These are phyloP conservation scores for Waltiozyma sp. DNA, from an alignment of 1,139 yeast species.

Conservation along the genomic window DNA sequence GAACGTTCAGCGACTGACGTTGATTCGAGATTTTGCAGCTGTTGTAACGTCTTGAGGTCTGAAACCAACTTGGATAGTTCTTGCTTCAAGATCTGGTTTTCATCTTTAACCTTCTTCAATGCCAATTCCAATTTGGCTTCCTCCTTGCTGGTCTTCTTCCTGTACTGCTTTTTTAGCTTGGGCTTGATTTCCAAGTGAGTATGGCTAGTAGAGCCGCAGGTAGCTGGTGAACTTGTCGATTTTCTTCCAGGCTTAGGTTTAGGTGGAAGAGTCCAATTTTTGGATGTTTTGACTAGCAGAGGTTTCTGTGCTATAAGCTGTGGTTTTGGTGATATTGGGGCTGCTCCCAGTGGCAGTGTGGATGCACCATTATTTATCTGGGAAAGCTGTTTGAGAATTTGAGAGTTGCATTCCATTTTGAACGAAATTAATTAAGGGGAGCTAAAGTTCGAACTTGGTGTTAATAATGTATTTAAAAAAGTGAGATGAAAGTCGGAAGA, in stretches of 20 bases:
- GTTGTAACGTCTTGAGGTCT: constrained; percentile 14
- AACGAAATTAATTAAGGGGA: too few species aligned
- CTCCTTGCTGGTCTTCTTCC: constrained; percentile 7
- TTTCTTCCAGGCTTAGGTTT: background rate
- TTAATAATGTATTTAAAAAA: too few species aligned
- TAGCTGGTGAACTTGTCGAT: background rate
- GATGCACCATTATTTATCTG: background rate
- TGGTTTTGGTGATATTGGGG: background rate
- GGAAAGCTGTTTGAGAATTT: background rate
- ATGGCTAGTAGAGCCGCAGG: too few species aligned
- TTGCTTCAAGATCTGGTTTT: constrained; percentile 14
- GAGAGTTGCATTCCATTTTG: background rate
- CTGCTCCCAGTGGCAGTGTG: background rate
- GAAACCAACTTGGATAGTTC: constrained; percentile 16
- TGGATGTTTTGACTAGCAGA: background rate
- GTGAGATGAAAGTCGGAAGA: too few species aligned
- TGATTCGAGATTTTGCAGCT: background rate
- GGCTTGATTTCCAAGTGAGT: background rate
- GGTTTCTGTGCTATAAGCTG: background rate
- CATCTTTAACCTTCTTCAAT: constrained; percentile 14
- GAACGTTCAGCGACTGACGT: background rate
- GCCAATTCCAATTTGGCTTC: constrained; percentile 10
- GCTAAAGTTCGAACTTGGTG: too few species aligned
- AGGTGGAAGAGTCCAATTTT: background rate
- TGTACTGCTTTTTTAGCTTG: constrained; percentile 10